Evolutionary conservation across 108 stramenopile genomes (phyloP), one percentile per base, ranked within the genome.

Genomic region (Cyclostephanos tholiformis): DNA sequence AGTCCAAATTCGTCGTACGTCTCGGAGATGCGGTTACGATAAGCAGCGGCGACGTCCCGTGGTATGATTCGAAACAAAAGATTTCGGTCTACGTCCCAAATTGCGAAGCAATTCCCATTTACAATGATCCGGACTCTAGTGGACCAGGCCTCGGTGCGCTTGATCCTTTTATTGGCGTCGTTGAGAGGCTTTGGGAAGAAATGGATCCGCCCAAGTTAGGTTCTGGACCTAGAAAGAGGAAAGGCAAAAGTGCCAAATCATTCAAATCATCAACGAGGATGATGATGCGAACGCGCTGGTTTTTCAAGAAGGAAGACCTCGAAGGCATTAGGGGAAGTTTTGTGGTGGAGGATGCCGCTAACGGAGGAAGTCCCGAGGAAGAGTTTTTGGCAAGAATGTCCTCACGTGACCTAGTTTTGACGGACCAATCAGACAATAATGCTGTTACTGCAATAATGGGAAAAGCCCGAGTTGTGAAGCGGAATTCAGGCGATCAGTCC

Each of bases 151-250:
- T 85, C 17, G 76, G 58, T 39, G 76, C 71, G 11, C 80, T 79
- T 25, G 84, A 86, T 52, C 80, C 84, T 0, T 87, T 84, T 74
- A 39, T 91, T 25, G 89, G 86, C 27, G 73, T 80, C 17, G 76
- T 91, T 9, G 90, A 89, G 56, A 67, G 85, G 20, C 78, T 91
- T 60, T 91, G 88, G 88, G 76, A 87, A 69, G 85, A 80, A 60
- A 29, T 52, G n/a, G 78, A 75, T 27, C 20, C 50, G 35, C 30
- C 64, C 11, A 74, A 60, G 39, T 70, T 74, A 50, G 75, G 74
- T 35, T 55, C 44, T 16, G 75, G 77, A 46, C 65, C 77, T 26
- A 68, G 72, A 72, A 72, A 75, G 51, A 82, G 68, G 38, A 29
- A 69, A 62, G 11, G 56, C 9, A 74, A 53, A 22, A 27, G 17